Percentiles rank a stretch among this genome's conserved stretches.
Evolutionary conservation across 2,329 filamentous ascomycete species (phyloP).

Genomic region (Fusarium avenaceum): DNA sequence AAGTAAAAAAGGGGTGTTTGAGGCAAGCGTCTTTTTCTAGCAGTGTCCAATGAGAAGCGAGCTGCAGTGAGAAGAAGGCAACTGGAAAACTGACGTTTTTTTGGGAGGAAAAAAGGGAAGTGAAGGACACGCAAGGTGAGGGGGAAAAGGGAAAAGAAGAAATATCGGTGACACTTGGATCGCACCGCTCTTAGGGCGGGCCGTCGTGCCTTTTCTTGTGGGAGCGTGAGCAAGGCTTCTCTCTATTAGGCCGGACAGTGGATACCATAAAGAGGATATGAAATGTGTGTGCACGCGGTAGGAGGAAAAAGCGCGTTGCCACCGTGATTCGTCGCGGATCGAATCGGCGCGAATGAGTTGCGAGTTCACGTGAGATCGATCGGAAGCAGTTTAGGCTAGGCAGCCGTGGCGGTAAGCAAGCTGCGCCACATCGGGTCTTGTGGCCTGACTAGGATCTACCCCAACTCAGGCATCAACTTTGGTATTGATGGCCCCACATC

Average conservation of each 20-base stretch:
- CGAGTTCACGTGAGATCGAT: conserved; percentile 55
- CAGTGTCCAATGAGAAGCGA: conserved; percentile 29
- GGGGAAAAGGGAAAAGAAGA: not conserved
- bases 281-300: conserved; percentile 36
- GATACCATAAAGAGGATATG: conserved; percentile 25
- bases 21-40: conserved; percentile 8
- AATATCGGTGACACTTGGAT: conserved; percentile 43
- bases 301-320: conserved; percentile 40
- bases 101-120: conserved; percentile 1
- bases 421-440: conserved; percentile 37
- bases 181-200: conserved; percentile 29
- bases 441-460: conserved; percentile 32
- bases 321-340: conserved; percentile 38
- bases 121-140: not conserved
- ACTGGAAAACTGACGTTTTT: conserved; percentile 17
- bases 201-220: conserved; percentile 30
- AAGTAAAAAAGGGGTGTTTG: conserved; percentile 40
- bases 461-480: conserved; percentile 43
- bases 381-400: conserved; percentile 52
- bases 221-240: conserved; percentile 34
- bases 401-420: conserved; percentile 48
- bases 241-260: conserved; percentile 34
- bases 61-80: conserved; percentile 35
- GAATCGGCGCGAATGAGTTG: conserved; percentile 52
- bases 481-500: conserved; percentile 48